Evolutionary conservation across 331 rosid species (phyloP).

Genomic region (Phaseolus coccineus): DNA sequence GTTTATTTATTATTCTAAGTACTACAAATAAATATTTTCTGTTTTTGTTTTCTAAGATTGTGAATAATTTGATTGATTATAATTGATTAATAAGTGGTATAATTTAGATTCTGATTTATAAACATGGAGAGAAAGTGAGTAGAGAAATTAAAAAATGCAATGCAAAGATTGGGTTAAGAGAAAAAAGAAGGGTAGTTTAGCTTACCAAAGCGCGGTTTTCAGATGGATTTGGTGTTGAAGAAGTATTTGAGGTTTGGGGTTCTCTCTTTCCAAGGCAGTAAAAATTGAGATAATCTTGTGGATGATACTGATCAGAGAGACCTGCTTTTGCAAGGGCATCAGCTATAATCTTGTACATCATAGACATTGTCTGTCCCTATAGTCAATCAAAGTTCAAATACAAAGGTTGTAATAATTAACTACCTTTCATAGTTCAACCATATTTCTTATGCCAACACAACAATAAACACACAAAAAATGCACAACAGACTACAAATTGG

Average conservation of each 20-base stretch:
- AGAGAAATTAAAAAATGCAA: background rate
- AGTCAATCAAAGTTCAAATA: conserved; percentile 45
- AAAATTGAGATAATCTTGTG: conserved; percentile 76
- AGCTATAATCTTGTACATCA: conserved; percentile 73
- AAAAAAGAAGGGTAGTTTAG: conserved; percentile 3
- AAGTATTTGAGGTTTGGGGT: conserved; percentile 24
- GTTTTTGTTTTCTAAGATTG: too few relatives aligned
- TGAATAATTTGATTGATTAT: too few relatives aligned
- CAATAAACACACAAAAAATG: background rate
- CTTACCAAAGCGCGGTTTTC: conserved; percentile 70
- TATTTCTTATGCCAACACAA: background rate
- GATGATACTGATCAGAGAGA: conserved; percentile 58
- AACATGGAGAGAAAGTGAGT: too few relatives aligned
- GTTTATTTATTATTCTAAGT: too few relatives aligned
- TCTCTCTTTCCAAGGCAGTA: conserved; percentile 80
- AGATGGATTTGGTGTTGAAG: conserved; percentile 37
- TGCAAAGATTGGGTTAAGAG: conserved; percentile 22
- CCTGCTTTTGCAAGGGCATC: conserved; percentile 66
- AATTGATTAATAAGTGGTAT: too few relatives aligned
- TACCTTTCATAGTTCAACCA: background rate
- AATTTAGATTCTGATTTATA: too few relatives aligned
- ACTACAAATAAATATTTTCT: too few relatives aligned
- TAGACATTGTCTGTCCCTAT: conserved; percentile 80
- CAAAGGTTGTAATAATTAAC: background rate
- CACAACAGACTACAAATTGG: conserved; percentile 16